Percentiles rank a stretch among this genome's conserved stretches.
Conservation (phyloP, 345 rosid species). For the Theobroma cacao region DNA sequence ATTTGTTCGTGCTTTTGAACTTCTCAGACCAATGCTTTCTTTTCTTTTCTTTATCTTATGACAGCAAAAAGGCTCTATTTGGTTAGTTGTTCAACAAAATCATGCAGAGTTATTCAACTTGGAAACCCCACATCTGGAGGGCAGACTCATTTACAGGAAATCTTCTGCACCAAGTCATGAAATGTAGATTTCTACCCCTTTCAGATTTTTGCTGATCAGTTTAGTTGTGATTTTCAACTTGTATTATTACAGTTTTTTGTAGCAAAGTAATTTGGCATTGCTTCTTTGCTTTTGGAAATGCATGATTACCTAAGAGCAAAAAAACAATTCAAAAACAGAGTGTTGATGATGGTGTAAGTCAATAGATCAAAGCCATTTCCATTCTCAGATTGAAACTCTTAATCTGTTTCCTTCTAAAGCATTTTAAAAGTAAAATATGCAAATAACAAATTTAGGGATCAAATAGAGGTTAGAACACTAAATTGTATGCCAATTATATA, state of each 20-base stretch:
- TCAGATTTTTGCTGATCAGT: neutral
- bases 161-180: neutral
- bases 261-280: neutral
- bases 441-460: neutral
- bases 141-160: neutral
- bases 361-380: neutral
- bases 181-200: neutral
- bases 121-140: neutral
- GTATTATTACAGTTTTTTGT: neutral
- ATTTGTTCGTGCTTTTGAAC: neutral
- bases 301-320: neutral
- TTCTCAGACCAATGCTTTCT: neutral
- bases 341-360: too few species aligned
- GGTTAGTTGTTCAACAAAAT: neutral
- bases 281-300: too few species aligned
- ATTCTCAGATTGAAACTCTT: too few species aligned
- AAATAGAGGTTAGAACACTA: neutral
- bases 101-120: neutral
- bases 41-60: neutral
- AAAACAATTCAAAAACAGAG: too few species aligned
- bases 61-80: neutral
- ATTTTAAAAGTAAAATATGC: neutral
- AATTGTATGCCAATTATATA: neutral
- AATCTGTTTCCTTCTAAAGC: neutral
- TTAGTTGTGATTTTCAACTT: neutral